Evolutionary conservation across 2,329 filamentous ascomycete species (phyloP).

Genomic region (Diaporthe ilicicola): DNA sequence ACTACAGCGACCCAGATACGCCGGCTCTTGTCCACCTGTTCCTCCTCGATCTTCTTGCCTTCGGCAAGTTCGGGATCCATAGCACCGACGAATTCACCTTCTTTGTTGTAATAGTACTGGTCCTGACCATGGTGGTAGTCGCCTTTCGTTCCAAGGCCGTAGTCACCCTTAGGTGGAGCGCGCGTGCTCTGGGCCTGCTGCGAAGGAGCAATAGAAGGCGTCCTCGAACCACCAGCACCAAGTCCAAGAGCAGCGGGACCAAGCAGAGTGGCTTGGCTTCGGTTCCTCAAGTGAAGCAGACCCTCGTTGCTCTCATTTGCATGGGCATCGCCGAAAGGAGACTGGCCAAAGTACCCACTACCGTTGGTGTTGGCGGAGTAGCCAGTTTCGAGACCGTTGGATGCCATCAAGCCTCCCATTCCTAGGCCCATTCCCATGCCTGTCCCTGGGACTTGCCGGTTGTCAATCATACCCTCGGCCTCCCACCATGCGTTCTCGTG

Average conservation of each 20-base stretch:
- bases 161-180: slow-evolving; percentile 75
- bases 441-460: slow-evolving; percentile 66
- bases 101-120: slow-evolving; percentile 77
- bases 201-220: slow-evolving; percentile 69
- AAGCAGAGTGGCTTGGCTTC: slow-evolving; percentile 61
- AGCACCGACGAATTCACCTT: slow-evolving; percentile 72
- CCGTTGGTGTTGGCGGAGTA: slow-evolving; percentile 68
- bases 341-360: slow-evolving; percentile 74
- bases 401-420: slow-evolving; percentile 48
- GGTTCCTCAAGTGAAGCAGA: slow-evolving; percentile 68
- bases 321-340: slow-evolving; percentile 66
- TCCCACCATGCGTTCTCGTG: slow-evolving; percentile 97
- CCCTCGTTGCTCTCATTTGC: slow-evolving; percentile 78
- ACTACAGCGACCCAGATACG: slow-evolving; percentile 83
- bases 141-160: slow-evolving; percentile 87
- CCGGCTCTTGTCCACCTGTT: slow-evolving; percentile 68
- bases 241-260: slow-evolving; percentile 47
- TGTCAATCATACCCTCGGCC: slow-evolving; percentile 92
- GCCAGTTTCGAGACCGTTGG: slow-evolving; percentile 72
- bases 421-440: slow-evolving; percentile 40
- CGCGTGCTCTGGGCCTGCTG: slow-evolving; percentile 51
- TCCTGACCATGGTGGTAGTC: slow-evolving; percentile 72
- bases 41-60: slow-evolving; percentile 78
- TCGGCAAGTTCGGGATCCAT: slow-evolving; percentile 82
- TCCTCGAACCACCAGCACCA: slow-evolving; percentile 36